Evolutionary conservation across 768 basidiomycete species (phyloP).

Genomic region (Exsudoporus frostii): DNA sequence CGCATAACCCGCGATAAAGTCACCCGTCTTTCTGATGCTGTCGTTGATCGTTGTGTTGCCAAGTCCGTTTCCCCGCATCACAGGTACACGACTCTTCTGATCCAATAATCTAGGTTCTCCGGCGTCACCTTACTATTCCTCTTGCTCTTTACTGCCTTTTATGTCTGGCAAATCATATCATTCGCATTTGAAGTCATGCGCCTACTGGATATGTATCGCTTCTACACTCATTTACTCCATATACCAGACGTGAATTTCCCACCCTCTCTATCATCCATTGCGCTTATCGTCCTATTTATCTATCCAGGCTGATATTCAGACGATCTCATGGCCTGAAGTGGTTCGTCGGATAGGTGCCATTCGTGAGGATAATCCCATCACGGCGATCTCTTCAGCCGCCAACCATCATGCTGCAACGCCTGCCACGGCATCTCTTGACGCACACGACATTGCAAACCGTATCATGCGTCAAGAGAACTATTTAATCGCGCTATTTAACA

Average conservation of each 20-base stretch:
- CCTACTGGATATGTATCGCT: conserved; percentile 92
- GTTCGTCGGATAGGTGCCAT: conserved; percentile 88
- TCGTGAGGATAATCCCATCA: conserved; percentile 89
- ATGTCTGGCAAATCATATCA: conserved; percentile 80
- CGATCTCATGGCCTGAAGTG: conserved; percentile 94
- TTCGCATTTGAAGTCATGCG: conserved; percentile 74
- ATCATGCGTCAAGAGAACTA: conserved; percentile 99
- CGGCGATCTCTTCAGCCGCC: conserved; percentile 70
- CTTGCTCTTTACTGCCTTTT: conserved; percentile 81
- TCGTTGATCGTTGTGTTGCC: conserved; percentile 81
- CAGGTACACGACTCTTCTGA: conserved; percentile 11
- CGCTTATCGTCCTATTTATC: conserved; percentile 14
- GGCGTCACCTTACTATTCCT: conserved; percentile 84
- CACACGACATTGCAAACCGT: conserved; percentile 96
- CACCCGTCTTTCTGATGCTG: conserved; percentile 71
- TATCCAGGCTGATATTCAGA: conserved; percentile 91
- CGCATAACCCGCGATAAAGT: conserved; percentile 65
- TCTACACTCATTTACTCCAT: conserved; percentile 90
- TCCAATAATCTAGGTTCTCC: conserved; percentile 56
- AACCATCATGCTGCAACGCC: conserved; percentile 53
- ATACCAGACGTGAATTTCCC: conserved; percentile 77
- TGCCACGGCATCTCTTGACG: conserved; percentile 85
- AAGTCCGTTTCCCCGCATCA: conserved; percentile 48
- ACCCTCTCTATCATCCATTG: not conserved
- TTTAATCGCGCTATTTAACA: conserved; percentile 96